phyloP scores from a whole-genome alignment of 2,329 filamentous ascomycete species.

The Niveomyces coronatus region DNA sequence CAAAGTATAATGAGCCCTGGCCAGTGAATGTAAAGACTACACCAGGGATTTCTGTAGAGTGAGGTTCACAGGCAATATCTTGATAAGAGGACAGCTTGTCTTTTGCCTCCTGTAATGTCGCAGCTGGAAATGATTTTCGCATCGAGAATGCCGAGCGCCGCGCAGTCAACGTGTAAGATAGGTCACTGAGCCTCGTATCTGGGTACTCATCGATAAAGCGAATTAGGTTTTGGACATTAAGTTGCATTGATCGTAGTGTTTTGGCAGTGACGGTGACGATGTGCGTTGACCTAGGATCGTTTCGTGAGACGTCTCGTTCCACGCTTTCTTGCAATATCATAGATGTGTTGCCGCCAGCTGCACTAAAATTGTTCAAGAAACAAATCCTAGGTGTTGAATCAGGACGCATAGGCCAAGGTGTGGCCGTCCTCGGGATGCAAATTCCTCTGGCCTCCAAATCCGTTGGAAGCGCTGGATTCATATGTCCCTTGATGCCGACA shows the following conservation, averaged over 20 bases:
- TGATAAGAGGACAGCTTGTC: background rate
- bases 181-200: too few species aligned
- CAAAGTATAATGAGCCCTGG: slow-evolving; percentile 17
- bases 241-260: too few species aligned
- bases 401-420: slow-evolving; percentile 33
- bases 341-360: slow-evolving; percentile 62
- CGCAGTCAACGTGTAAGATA: too few species aligned
- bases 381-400: slow-evolving; percentile 33
- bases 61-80: background rate
- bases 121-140: too few species aligned
- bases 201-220: too few species aligned
- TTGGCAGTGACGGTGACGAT: too few species aligned
- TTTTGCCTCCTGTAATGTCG: too few species aligned
- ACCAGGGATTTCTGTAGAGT: background rate
- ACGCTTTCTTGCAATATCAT: slow-evolving; percentile 49
- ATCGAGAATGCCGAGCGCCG: too few species aligned
- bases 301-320: slow-evolving; percentile 36
- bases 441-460: slow-evolving; percentile 48
- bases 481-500: slow-evolving; percentile 53
- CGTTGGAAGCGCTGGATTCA: slow-evolving; percentile 49
- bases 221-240: too few species aligned
- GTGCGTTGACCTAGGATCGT: slow-evolving; percentile 30
- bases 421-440: slow-evolving; percentile 45
- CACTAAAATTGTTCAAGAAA: slow-evolving; percentile 60
- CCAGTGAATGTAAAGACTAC: background rate